Conservation (phyloP, 1,284 basidiomycete species). For the Wolfiporia cocos region DNA sequence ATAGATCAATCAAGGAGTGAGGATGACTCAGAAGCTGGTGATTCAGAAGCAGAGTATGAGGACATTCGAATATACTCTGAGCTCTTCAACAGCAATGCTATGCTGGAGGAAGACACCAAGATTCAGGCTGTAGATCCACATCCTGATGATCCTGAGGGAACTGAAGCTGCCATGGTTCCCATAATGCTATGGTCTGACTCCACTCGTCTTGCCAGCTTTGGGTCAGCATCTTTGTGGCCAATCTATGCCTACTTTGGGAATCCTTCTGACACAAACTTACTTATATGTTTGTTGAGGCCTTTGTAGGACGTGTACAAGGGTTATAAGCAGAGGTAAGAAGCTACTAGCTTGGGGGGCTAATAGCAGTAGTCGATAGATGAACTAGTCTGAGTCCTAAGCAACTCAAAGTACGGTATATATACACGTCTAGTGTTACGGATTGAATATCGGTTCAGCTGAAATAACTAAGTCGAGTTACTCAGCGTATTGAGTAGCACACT, state of each 20-base stretch:
- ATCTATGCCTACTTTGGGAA: constrained; percentile 15
- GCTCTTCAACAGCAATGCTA: constrained; percentile 14
- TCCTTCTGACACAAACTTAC: no score
- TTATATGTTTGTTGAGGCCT: no score
- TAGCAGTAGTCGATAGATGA: no score
- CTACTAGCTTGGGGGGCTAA: no score
- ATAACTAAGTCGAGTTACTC: no score
- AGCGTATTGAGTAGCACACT: no score
- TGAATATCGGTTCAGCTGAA: no score
- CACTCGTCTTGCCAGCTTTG: constrained; percentile 7
- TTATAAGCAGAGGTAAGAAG: no score
- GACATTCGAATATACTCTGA: constrained; percentile 13
- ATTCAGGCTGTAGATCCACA: constrained; percentile 7
- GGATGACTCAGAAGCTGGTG: neutral
- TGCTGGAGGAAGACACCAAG: constrained; percentile 14
- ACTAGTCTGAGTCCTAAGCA: no score
- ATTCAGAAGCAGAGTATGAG: neutral
- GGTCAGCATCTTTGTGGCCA: constrained; percentile 10
- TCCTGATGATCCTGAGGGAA: constrained; percentile 5
- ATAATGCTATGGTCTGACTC: constrained; percentile 16
- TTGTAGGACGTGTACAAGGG: no score
- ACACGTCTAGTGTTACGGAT: no score
- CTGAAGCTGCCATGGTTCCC: constrained; percentile 11
- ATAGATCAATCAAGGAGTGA: neutral
- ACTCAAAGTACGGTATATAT: no score